Evolutionary conservation across 2,329 filamentous ascomycete genomes (phyloP).

Genomic region (Bipolaris zeicola): DNA sequence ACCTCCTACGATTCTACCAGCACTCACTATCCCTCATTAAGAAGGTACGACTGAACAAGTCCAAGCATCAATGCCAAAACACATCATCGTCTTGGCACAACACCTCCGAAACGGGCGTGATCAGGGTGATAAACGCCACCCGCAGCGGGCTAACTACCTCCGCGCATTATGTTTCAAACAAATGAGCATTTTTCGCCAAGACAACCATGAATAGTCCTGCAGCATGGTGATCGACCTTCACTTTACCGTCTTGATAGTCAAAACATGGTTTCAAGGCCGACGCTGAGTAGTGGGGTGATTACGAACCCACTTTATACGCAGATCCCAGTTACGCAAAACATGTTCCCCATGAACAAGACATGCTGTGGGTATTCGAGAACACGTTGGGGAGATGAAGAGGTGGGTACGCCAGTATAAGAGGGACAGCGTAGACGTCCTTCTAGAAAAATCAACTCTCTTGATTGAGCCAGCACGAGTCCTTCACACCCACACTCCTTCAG

Average conservation of each 20-base stretch:
- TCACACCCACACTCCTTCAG: slow-evolving; percentile 11
- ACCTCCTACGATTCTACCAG: not conserved
- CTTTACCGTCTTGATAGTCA: slow-evolving; percentile 6
- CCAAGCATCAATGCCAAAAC: slow-evolving; percentile 10
- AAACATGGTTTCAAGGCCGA: slow-evolving; percentile 14
- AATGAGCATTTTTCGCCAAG: slow-evolving; percentile 16
- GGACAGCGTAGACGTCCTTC: slow-evolving; percentile 3
- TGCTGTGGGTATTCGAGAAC: not conserved
- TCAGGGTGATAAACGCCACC: slow-evolving; percentile 12
- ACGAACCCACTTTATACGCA: slow-evolving; percentile 12
- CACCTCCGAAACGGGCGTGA: slow-evolving; percentile 7
- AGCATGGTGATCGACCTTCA: slow-evolving; percentile 14
- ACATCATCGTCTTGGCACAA: slow-evolving; percentile 8
- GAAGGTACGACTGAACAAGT: slow-evolving; percentile 6
- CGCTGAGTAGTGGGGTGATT: slow-evolving; percentile 6
- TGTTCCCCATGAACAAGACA: not conserved
- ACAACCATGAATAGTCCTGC: slow-evolving; percentile 7
- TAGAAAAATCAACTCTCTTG: slow-evolving; percentile 18
- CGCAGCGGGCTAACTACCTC: slow-evolving; percentile 14
- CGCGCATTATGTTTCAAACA: slow-evolving; percentile 25
- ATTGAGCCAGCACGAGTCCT: slow-evolving; percentile 25
- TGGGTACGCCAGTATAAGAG: slow-evolving; percentile 18
- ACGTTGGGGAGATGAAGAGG: not conserved
- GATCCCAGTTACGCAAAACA: not conserved
- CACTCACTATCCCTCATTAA: not conserved